Base-by-base conservation (phyloP, 2,329 filamentous ascomycete species). In the Grosmannia huntii region DNA sequence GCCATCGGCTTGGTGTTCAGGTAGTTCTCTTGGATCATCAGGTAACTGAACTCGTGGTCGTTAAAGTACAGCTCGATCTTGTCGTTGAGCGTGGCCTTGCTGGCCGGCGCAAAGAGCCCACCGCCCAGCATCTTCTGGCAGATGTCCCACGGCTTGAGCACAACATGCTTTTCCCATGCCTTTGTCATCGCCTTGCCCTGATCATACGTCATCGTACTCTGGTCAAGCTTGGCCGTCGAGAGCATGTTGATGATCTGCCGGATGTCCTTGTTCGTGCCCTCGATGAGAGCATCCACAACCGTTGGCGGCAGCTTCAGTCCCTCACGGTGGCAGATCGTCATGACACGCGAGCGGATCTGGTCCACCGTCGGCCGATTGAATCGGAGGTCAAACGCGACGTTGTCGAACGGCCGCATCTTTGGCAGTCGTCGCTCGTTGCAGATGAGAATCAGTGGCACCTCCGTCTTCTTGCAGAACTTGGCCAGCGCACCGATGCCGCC, bases 61-160 rank as follows among this genome's bases (percentile, higher is more conserved):
- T 99, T 97, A 77, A 99, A 99, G 71, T 99, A 99, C 1, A 99
- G 82, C 72, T 99, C 92, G 62, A 95, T 94, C 77, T 99, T 99
- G 71, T 99, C 92, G 68, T 97, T 97, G 41, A 99, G 75, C 0
- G 90, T 95, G 3, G 89, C 77, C 64, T 89, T 95, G 72, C 90
- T 95, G 55, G 85, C 83, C 5, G 85, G 80, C 27, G 88, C 80
- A 71, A 97, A 99, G 72, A 96, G 83, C 44, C 90, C 89, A 4
- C 90, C 86, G 28, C 83, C 89, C 6, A 99, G 81, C 68, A 99
- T 90, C 74, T 96, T 96, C 68, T 87, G 82, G 62, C 89, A 91
- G 66, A 99, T 99, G 68, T 99, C 94, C 94, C 94, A 99, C 0
- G 94, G 94, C 72, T 97, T 97, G 58, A 99, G 76, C 16, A 99